Evolutionary conservation across 495 filamentous ascomycete genomes (phyloP).

Genomic region (Jackrogersella multiformis): DNA sequence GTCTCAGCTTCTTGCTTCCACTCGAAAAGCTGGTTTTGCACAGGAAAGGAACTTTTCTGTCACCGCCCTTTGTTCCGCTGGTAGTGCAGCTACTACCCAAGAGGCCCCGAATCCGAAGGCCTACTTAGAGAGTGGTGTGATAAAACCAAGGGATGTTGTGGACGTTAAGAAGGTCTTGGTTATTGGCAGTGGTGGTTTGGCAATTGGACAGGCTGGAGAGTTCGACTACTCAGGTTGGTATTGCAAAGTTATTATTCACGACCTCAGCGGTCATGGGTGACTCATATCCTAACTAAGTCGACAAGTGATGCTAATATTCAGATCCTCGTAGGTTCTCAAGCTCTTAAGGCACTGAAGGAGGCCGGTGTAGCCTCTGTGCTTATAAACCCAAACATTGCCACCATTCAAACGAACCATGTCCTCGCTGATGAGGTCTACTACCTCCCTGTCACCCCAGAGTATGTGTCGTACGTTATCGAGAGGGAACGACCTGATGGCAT

Average conservation of each 20-base stretch:
- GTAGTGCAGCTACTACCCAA: conserved; percentile 54
- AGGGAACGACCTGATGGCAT: conserved; percentile 95
- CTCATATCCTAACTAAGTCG: conserved; percentile 36
- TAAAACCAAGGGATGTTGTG: conserved; percentile 77
- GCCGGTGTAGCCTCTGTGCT: conserved; percentile 94
- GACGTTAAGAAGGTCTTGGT: conserved; percentile 99
- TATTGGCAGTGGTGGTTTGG: conserved; percentile 93
- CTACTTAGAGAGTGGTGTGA: conserved; percentile 85
- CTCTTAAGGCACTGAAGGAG: conserved; percentile 96
- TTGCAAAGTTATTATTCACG: conserved; percentile 47
- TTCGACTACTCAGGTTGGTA: conserved; percentile 92
- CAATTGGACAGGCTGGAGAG: conserved; percentile 98
- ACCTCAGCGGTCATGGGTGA: conserved; percentile 40
- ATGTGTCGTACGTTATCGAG: conserved; percentile 96
- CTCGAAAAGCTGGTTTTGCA: conserved; percentile 37
- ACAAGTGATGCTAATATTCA: conserved; percentile 20
- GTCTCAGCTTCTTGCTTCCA: conserved; percentile 46
- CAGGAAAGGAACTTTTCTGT: conserved; percentile 56
- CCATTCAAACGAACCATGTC: conserved; percentile 95
- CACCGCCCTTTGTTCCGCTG: conserved; percentile 46
- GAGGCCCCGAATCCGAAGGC: conserved; percentile 84
- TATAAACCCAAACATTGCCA: conserved; percentile 99
- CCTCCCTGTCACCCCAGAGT: conserved; percentile 93
- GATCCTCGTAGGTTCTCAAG: conserved; percentile 77
- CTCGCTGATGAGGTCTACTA: conserved; percentile 99